phyloP scores from a whole-genome alignment of 2,329 filamentous ascomycete genomes.

The Penicillium aurantiogriseum region DNA sequence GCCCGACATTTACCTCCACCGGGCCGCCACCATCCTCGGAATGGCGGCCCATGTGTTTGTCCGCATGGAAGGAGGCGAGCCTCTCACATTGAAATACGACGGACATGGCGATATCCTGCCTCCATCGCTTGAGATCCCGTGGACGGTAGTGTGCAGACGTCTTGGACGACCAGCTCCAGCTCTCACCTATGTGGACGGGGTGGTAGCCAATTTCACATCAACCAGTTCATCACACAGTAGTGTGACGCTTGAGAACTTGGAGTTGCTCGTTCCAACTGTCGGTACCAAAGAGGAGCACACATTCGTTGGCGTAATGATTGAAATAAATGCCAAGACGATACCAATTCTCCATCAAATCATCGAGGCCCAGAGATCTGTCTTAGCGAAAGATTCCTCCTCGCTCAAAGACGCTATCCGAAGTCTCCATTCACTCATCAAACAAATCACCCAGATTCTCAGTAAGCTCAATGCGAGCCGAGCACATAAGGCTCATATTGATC shows the following conservation, averaged over 20 bases:
- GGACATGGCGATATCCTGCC: not conserved
- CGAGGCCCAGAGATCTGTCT: not conserved
- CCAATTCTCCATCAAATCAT: not conserved
- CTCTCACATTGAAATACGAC: not conserved
- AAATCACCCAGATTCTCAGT: not conserved
- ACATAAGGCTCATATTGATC: not conserved
- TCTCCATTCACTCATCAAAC: not conserved
- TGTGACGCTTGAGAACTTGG: not conserved
- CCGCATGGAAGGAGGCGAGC: not conserved
- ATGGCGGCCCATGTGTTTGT: not conserved
- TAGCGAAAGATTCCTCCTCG: not conserved
- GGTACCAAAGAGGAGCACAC: not conserved
- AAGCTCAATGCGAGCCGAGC: not conserved
- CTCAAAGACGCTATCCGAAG: not conserved
- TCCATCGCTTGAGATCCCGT: not conserved
- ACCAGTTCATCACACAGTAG: not conserved
- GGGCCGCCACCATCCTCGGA: not conserved
- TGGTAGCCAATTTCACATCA: not conserved
- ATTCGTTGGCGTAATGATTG: not conserved
- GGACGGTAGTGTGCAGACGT: not conserved
- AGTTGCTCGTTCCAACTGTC: not conserved
- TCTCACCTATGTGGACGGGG: not conserved
- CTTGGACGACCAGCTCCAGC: not conserved
- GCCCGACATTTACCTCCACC: not conserved
- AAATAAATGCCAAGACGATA: not conserved